A percentile compares a stretch with the other conserved stretches of the same genome.
phyloP scores from a whole-genome alignment of 768 basidiomycete species.

The Rhizopogon roseolus region DNA sequence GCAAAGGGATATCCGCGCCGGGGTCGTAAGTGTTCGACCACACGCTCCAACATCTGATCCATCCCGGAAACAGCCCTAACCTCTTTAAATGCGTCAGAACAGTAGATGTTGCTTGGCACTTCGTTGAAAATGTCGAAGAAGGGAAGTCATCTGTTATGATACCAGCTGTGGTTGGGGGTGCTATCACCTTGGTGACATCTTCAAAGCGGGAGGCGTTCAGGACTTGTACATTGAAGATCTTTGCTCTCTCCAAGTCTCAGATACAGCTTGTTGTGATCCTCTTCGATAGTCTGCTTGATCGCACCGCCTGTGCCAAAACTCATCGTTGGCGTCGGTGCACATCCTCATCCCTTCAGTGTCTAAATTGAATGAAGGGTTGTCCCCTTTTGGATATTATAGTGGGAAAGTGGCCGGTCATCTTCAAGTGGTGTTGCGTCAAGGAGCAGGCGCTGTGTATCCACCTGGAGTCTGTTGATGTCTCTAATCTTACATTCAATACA shows the following conservation, averaged over 20 bases:
- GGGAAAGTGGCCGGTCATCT: slow-evolving; percentile 30
- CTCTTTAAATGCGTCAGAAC: not conserved
- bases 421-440: slow-evolving; percentile 88
- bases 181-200: not conserved
- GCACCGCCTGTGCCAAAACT: not conserved
- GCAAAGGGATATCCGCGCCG: not conserved
- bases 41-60: not conserved
- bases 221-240: not conserved
- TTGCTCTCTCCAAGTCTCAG: not conserved
- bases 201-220: not conserved
- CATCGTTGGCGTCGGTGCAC: not conserved
- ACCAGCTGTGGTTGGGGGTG: not conserved
- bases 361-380: slow-evolving; percentile 51
- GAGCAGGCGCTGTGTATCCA: slow-evolving; percentile 55
- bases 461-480: slow-evolving; percentile 25
- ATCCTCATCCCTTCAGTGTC: not conserved
- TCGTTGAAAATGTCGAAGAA: not conserved
- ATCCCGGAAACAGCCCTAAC: not conserved
- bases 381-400: slow-evolving; percentile 76
- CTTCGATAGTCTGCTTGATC: not conserved
- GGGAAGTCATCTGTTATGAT: not conserved
- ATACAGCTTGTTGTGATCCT: not conserved
- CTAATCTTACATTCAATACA: slow-evolving; percentile 78
- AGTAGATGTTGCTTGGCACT: not conserved
- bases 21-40: not conserved